Evolutionary conservation across 2,329 filamentous ascomycete species (phyloP).

Genomic region (Phyllosticta paracitricarpa): DNA sequence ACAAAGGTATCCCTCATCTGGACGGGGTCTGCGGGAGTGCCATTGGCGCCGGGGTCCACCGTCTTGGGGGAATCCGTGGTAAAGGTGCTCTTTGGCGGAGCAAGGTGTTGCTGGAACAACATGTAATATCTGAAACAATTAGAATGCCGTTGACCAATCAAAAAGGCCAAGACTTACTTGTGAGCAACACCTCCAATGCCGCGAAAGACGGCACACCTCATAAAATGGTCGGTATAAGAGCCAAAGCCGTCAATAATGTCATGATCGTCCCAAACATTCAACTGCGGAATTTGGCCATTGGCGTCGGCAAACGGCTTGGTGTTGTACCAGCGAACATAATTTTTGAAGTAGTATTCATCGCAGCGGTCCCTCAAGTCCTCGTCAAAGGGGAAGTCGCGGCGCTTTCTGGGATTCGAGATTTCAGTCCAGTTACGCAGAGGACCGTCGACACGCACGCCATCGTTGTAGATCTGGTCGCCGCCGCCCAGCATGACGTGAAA

Average conservation of each 20-base stretch:
- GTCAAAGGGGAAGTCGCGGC: constrained; percentile 51
- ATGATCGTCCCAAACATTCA: constrained; percentile 57
- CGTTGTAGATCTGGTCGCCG: constrained; percentile 75
- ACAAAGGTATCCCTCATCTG: constrained; percentile 72
- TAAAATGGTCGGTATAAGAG: constrained; percentile 57
- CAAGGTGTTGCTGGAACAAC: constrained; percentile 64
- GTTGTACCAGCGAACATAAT: constrained; percentile 58
- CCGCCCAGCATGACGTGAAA: constrained; percentile 73
- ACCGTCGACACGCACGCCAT: constrained; percentile 72
- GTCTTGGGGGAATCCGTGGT: constrained; percentile 61
- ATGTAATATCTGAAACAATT: constrained; percentile 46
- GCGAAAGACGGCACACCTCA: constrained; percentile 54
- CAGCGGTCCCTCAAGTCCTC: constrained; percentile 52
- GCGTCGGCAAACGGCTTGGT: constrained; percentile 51
- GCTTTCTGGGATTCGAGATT: constrained; percentile 51
- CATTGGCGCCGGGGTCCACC: constrained; percentile 36
- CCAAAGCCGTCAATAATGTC: constrained; percentile 61
- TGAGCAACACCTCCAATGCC: constrained; percentile 51
- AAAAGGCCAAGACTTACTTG: constrained; percentile 20
- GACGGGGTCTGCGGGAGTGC: constrained; percentile 51
- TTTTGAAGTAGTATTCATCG: constrained; percentile 53
- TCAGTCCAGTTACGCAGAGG: constrained; percentile 60
- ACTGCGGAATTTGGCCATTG: constrained; percentile 52
- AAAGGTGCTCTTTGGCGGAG: constrained; percentile 76
- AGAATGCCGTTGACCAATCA: not conserved